Percentiles rank a stretch among this genome's conserved stretches.
Evolutionary conservation across 139 green algal genomes (phyloP).

Genomic region (Chlorella sp.): DNA sequence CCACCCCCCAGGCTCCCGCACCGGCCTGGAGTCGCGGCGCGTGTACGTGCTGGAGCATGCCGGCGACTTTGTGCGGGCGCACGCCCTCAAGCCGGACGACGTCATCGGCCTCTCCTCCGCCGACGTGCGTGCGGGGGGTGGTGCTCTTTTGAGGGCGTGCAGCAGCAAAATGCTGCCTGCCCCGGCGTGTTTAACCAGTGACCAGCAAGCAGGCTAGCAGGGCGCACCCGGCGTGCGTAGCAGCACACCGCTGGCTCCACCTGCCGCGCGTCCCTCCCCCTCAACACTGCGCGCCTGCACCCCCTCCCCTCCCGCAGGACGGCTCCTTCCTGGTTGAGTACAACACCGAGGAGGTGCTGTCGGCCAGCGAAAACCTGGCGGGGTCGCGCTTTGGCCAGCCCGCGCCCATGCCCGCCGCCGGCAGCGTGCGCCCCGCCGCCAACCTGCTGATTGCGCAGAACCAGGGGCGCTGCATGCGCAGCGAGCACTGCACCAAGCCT

Average conservation of each 20-base stretch:
- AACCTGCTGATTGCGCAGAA: conserved; percentile 52
- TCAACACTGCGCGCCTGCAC: too few relatives aligned
- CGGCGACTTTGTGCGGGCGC: conserved; percentile 45
- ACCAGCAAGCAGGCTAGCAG: too few relatives aligned
- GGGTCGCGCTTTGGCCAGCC: conserved; percentile 35
- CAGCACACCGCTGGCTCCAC: too few relatives aligned
- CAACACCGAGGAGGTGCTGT: conserved; percentile 52
- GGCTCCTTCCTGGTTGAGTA: conserved; percentile 50
- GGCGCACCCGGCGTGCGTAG: too few relatives aligned
- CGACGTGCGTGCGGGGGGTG: not conserved
- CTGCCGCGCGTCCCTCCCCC: not conserved
- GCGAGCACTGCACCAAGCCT: conserved; percentile 61
- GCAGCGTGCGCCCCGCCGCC: conserved; percentile 20
- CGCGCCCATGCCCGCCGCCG: conserved; percentile 8
- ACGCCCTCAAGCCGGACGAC: conserved; percentile 62
- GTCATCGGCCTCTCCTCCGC: conserved; percentile 65
- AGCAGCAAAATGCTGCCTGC: too few relatives aligned
- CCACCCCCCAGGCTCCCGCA: conserved; percentile 11
- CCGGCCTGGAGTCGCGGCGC: conserved; percentile 65
- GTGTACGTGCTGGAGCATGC: conserved; percentile 84
- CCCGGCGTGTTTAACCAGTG: too few relatives aligned
- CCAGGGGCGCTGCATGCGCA: conserved; percentile 57
- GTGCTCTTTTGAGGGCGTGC: not conserved
- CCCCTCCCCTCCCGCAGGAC: conserved; percentile 8
- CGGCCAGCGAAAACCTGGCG: conserved; percentile 44